A percentile compares a stretch with the other conserved stretches of the same genome.
These are phyloP conservation scores for Vicia faba DNA, from an alignment of 306 rosid species.

Conservation along the genomic window DNA sequence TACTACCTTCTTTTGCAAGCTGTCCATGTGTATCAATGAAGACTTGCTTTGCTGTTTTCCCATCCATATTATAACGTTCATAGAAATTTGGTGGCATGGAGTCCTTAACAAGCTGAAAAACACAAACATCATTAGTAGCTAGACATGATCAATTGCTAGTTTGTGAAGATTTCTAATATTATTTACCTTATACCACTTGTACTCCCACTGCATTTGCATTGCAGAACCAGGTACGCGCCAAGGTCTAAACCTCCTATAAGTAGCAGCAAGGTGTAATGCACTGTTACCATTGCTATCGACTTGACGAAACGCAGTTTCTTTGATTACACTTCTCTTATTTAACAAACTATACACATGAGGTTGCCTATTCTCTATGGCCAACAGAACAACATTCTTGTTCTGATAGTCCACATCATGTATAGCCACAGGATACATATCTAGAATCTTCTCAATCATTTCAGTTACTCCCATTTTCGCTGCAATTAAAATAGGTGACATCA, in stretches of 20 bases:
- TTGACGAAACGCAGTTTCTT: constrained; percentile 45
- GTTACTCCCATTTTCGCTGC: constrained; percentile 51
- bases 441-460: constrained; percentile 47
- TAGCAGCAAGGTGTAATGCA: constrained; percentile 52
- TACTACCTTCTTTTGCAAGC: constrained; percentile 47
- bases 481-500: constrained; percentile 34
- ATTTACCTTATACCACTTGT: constrained; percentile 56
- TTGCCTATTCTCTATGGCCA: constrained; percentile 54
- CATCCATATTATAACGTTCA: constrained; percentile 39
- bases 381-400: constrained; percentile 48
- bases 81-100: constrained; percentile 53
- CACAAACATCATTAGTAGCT: not conserved
- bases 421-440: constrained; percentile 43
- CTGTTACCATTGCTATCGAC: constrained; percentile 47
- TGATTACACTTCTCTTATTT: constrained; percentile 14
- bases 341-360: constrained; percentile 43
- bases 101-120: constrained; percentile 49
- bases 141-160: not conserved
- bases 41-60: constrained; percentile 51
- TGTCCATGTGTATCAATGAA: constrained; percentile 42
- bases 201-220: constrained; percentile 62
- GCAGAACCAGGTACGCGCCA: constrained; percentile 60
- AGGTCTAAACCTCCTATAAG: constrained; percentile 32
- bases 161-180: not conserved
- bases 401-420: constrained; percentile 45